Base-by-base conservation (phyloP, 2,329 filamentous ascomycete genomes). In the Botryotinia globosa region DNA sequence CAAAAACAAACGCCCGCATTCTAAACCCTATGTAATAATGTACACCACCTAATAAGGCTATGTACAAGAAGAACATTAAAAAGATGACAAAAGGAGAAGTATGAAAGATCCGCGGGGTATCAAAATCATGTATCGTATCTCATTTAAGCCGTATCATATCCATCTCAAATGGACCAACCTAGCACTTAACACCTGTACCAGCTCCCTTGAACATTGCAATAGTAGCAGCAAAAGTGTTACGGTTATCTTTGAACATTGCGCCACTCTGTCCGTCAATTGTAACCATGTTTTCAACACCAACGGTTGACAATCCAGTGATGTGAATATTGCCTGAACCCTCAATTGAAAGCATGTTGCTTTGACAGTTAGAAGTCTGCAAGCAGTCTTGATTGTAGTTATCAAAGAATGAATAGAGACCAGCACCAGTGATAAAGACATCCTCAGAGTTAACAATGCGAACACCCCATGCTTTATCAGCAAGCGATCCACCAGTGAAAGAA, bases 361-460 rank as follows among this genome's bases (percentile, higher is more conserved):
- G 93, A 84, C 93, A 96, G 76, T 87, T 88, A 80, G 92, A 87
- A 16, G 85, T 85, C 54, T 82, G 81, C 25, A 94, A 86, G 78
- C 93, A 96, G 29, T 85, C 85, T 82, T 94, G 91, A 54, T 83
- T 84, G 82, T 95, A 95, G 85, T 94, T 93, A 81, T 95, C 88
- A 79, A 94, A 95, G 87, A 95, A 95, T 76, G 87, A 91, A 86
- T 95, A 95, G 73, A 94, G 83, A 39, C 92, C 92, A 8, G 88
- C 91, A 63, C 92, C 92, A 79, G 90, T 93, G 78, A 94, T 83
- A 79, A 87, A 88, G 29, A 94, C 81, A 74, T 93, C 87, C 16
- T 85, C 85, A 4, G 91, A 93, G 81, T 91, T 87, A 72, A 88
- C 83, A 58, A 94, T 85, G 37, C 92, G 90, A 63, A 96, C 85